These are phyloP conservation scores for Ceratocystis cubensis DNA, from an alignment of 2,329 filamentous ascomycete genomes.

Conservation along the genomic window DNA sequence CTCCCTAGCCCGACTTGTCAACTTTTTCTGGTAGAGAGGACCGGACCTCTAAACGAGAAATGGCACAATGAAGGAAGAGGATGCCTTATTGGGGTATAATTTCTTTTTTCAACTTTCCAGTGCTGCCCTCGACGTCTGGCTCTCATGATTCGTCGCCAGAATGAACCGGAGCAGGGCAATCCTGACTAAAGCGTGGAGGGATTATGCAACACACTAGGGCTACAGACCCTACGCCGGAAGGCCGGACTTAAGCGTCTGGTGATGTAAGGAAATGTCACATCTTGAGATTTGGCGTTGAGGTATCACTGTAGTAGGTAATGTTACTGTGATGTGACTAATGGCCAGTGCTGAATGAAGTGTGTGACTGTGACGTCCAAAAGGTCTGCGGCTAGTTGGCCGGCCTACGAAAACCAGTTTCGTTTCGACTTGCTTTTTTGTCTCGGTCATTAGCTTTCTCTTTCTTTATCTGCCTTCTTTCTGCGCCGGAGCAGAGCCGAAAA, in stretches of 20 bases:
- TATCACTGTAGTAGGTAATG: too few species aligned
- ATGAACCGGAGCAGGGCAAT: neutral
- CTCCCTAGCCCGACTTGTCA: neutral
- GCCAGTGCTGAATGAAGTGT: too few species aligned
- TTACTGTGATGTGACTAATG: too few species aligned
- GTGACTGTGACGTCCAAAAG: conserved; percentile 1
- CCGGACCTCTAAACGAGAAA: neutral
- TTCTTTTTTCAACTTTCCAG: neutral
- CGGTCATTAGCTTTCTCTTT: neutral
- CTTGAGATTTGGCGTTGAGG: too few species aligned
- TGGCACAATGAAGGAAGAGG: neutral
- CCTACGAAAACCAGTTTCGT: neutral
- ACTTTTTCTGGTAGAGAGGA: neutral
- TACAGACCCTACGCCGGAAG: neutral
- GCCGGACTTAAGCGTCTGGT: too few species aligned
- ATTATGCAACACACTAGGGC: neutral
- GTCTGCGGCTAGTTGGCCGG: neutral
- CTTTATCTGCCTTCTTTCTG: neutral
- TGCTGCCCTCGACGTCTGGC: neutral
- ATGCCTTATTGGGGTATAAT: neutral
- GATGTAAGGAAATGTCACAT: too few species aligned
- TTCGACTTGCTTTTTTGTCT: neutral
- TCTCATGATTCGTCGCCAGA: neutral
- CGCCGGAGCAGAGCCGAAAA: neutral
- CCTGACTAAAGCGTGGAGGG: neutral